Percentiles rank a stretch among this genome's conserved stretches.
Conservation (phyloP, 192 early-diverging fungal species). For the Jimgerdemannia flammicorona region DNA sequence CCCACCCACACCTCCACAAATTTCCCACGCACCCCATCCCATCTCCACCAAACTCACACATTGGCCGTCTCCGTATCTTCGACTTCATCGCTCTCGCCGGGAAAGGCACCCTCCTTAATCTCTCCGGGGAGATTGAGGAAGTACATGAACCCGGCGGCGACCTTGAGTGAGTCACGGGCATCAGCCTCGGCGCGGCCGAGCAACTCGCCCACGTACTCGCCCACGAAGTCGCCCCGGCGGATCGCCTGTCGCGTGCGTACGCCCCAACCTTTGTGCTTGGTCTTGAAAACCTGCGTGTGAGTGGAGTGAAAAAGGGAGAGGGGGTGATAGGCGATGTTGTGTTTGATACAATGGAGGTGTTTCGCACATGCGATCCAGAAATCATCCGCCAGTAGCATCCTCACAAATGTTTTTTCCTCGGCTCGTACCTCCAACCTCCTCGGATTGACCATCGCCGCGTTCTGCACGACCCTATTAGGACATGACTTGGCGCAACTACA, state of each 20-base stretch:
- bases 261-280: background rate
- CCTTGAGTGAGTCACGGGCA: background rate
- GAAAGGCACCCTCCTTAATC: background rate
- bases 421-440: background rate
- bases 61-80: too few species aligned
- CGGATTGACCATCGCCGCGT: background rate
- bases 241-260: background rate
- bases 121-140: background rate
- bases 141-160: constrained; percentile 1
- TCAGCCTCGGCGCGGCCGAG: background rate
- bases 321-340: too few species aligned
- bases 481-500: background rate
- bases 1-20: too few species aligned
- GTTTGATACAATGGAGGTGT: too few species aligned
- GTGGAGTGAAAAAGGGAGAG: background rate
- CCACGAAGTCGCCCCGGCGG: background rate
- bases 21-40: too few species aligned
- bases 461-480: background rate
- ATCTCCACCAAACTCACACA: too few species aligned
- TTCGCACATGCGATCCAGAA: too few species aligned
- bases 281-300: background rate
- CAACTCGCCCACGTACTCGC: constrained; percentile 2
- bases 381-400: too few species aligned
- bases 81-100: background rate
- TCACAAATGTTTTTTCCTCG: too few species aligned